Evolutionary conservation across 192 early-diverging fungal genomes (phyloP).

Genomic region (Linnemannia zychae): DNA sequence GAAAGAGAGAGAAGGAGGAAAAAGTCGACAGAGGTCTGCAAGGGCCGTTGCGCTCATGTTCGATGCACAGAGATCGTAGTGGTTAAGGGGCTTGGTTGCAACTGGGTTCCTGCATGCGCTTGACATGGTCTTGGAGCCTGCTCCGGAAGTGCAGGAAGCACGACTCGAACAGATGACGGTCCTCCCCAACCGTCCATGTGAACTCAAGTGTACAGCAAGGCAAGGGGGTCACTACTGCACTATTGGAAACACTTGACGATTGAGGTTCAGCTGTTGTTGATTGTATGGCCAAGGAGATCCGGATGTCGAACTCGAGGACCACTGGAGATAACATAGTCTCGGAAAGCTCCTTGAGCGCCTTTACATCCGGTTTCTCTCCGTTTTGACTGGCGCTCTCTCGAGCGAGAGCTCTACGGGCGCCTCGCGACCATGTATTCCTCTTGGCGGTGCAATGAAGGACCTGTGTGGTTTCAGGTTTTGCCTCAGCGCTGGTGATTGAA

Average conservation of each 20-base stretch:
- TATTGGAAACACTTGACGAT: neutral
- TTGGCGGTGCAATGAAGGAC: neutral
- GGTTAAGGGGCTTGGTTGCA: neutral
- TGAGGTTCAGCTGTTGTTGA: neutral
- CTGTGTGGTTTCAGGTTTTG: neutral
- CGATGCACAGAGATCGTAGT: neutral
- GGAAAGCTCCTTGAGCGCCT: neutral
- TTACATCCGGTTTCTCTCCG: neutral
- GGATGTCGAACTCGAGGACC: conserved; percentile 23
- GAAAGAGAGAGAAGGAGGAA: neutral
- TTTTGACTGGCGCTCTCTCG: conserved; percentile 6
- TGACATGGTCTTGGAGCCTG: neutral
- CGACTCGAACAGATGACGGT: conserved; percentile 62
- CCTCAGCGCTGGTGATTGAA: neutral
- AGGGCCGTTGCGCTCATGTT: neutral
- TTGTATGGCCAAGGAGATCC: neutral
- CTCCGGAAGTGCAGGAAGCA: conserved; percentile 57
- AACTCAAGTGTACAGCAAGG: conserved; percentile 9
- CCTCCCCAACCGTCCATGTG: conserved; percentile 61
- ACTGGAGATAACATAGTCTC: neutral
- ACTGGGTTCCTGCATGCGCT: neutral
- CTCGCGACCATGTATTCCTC: conserved; percentile 54
- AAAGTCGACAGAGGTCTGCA: neutral
- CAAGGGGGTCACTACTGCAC: neutral
- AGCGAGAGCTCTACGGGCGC: conserved; percentile 39